Base-by-base conservation (phyloP, 768 basidiomycete species). In the Trametes punicea region DNA sequence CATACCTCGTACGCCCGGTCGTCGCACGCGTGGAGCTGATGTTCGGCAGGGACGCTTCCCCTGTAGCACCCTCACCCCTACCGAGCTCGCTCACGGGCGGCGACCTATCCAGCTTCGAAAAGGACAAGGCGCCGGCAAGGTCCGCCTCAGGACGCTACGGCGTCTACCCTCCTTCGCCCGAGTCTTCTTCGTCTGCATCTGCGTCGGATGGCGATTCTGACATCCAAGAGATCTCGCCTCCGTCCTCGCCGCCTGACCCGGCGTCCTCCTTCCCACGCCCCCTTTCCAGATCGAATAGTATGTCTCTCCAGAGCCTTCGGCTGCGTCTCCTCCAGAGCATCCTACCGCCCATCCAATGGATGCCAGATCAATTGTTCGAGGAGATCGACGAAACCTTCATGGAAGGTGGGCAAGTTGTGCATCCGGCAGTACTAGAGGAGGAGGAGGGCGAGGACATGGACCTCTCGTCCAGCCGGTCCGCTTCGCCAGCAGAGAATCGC, bases 141-240 rank as follows among this genome's bases (percentile, higher is more conserved):
- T 67, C 74, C 10, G 68, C 64, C 50, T 76, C 83, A n/a, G 85
- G 85, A 10, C 81, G 85, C 51, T 88, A 84, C 67, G 86, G 86
- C 3, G 69, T 87, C 27, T 75, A 77, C 65, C 66, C 72, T 33
- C 64, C 69, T 31, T 65, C 70, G 33, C 63, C 65, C 13, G 65
- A 66, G 45, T 70, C 73, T n/a, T 76, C 76, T 4, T 69, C 74
- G 1, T 76, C 76, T 25, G 73, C 76, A 1, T 76, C 76, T 25
- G 73, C 76, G 21, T 73, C 72, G 21, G 70, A 70, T 33, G 77
- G 76, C 39, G 69, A 50, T 68, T 64, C 64, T 55, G 64, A 65
- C 51, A 51, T 64, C 39, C 64, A 66, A 55, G 67, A 66, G 57
- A 61, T 62, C 11, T 52, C 58, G 21, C 57, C 54, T 11, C 55